Percentiles rank a stretch among this genome's conserved stretches.
Conservation (phyloP, 2,329 filamentous ascomycete species). For the Colletotrichum lindemuthianum region DNA sequence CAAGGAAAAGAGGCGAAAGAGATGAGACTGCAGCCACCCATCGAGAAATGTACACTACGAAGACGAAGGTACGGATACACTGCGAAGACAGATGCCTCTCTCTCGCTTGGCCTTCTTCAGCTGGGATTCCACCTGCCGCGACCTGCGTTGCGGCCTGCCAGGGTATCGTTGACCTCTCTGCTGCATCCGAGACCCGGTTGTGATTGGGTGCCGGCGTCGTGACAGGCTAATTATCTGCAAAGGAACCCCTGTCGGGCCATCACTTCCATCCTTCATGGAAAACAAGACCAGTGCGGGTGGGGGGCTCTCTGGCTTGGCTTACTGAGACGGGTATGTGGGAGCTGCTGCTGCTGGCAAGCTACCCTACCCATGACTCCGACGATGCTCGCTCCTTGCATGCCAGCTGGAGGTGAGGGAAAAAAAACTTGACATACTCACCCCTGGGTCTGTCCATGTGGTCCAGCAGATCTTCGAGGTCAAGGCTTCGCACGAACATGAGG, state of each 20-base stretch:
- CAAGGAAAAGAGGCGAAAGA: conserved; percentile 13
- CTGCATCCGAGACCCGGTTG: background rate
- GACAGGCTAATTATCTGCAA: conserved; percentile 21
- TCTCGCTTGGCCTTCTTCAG: background rate
- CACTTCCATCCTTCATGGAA: conserved; percentile 25
- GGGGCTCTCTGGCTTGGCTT: conserved; percentile 20
- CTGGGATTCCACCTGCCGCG: conserved; percentile 25
- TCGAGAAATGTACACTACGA: too few relatives aligned
- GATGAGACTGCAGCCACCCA: conserved; percentile 2
- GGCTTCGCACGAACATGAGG: background rate
- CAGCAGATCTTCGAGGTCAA: background rate
- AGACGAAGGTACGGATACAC: background rate
- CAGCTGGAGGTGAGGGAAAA: conserved; percentile 28
- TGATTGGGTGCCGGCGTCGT: conserved; percentile 9
- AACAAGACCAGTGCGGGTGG: conserved; percentile 21
- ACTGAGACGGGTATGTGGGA: conserved; percentile 32
- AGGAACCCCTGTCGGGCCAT: conserved; percentile 10
- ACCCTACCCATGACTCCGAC: conserved; percentile 21
- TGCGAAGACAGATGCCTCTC: background rate
- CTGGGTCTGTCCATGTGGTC: conserved; percentile 3
- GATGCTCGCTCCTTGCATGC: conserved; percentile 28
- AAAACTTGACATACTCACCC: background rate
- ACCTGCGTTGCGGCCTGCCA: conserved; percentile 22
- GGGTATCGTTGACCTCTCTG: conserved; percentile 5
- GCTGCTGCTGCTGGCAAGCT: background rate